Conservation (phyloP, 495 filamentous ascomycete genomes). For the Amniculicola lignicola region DNA sequence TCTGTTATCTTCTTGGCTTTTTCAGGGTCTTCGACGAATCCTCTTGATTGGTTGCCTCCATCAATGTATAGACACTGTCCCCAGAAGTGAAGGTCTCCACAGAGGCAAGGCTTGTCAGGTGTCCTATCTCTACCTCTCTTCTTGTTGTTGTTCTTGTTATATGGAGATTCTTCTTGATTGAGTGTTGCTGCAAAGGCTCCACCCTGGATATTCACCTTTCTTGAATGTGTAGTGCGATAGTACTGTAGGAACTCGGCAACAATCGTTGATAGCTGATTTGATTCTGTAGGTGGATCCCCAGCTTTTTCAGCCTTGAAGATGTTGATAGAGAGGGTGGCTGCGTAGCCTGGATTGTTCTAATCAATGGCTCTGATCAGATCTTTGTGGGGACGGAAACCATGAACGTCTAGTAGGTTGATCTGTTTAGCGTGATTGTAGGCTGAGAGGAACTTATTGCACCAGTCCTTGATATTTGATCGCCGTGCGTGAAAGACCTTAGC, state of each 20-base stretch:
- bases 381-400: slow-evolving; percentile 9
- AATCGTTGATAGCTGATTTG: not conserved
- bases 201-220: slow-evolving; percentile 1
- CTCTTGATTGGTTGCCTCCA: not conserved
- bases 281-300: not conserved
- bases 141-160: slow-evolving; percentile 1
- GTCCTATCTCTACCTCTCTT: not conserved
- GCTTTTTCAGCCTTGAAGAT: not conserved
- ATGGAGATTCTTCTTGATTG: slow-evolving; percentile 2
- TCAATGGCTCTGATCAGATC: slow-evolving; percentile 7
- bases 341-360: not conserved
- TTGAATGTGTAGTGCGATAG: not conserved
- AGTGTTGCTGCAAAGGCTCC: not conserved
- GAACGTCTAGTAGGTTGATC: slow-evolving; percentile 1
- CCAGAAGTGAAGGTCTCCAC: slow-evolving; percentile 2
- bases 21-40: slow-evolving; percentile 11
- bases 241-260: not conserved
- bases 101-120: not conserved
- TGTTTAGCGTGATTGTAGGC: slow-evolving; percentile 6
- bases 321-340: not conserved
- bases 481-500: slow-evolving; percentile 3
- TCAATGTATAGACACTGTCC: slow-evolving; percentile 8
- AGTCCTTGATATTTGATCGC: slow-evolving; percentile 5
- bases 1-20: slow-evolving; percentile 6
- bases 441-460: slow-evolving; percentile 2